Evolutionary conservation across 176 grass and related monocot species (phyloP), one percentile per base, ranked within the genome.

Genomic region (Oropetium thomaeum): DNA sequence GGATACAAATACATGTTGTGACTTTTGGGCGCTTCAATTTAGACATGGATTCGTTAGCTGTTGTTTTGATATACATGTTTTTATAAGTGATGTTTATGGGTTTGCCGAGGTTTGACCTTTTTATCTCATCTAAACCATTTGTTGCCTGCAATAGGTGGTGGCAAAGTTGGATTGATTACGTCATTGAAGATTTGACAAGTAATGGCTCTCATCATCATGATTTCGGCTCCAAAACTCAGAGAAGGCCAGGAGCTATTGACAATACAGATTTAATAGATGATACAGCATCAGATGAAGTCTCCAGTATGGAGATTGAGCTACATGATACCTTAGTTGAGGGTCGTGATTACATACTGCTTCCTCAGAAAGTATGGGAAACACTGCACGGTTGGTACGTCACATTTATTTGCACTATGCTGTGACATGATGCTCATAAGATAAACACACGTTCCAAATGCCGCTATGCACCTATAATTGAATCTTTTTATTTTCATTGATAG

Each of bases 101-200:
- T 13, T 77, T 78, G 73, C 33, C 35, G 74, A 73, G 28, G 48
- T n/a, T n/a, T n/a, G n/a, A n/a, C n/a, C n/a, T n/a, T 32, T 52
- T 68, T 2, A 7, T 32, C 42, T 44, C 10, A 79, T 65, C 38
- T 77, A 60, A 40, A 20, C 19, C 39, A 40, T 61, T 71, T 47
- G 31, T 82, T 81, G 48, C 22, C 53, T 79, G 47, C 11, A 84
- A 71, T 81, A 99, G 96, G 81, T 99, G 96, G 96, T 99, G 96
- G 96, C 96, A 99, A 82, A 82, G 82, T 86, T 99, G 96, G 96
- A 88, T 99, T 73, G 91, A 99, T 74, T 99, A 99, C 62, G 87
- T 99, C 25, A 88, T 88, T 85, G 91, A 95, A 80, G 96, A 99
- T 87, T 45, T 83, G 73, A 89, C 96, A 54, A 82, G 62, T 68